A percentile compares a stretch with the other conserved stretches of the same genome.
These are phyloP conservation scores for Cicer cuneatum DNA, from an alignment of 306 rosid species.

Conservation along the genomic window DNA sequence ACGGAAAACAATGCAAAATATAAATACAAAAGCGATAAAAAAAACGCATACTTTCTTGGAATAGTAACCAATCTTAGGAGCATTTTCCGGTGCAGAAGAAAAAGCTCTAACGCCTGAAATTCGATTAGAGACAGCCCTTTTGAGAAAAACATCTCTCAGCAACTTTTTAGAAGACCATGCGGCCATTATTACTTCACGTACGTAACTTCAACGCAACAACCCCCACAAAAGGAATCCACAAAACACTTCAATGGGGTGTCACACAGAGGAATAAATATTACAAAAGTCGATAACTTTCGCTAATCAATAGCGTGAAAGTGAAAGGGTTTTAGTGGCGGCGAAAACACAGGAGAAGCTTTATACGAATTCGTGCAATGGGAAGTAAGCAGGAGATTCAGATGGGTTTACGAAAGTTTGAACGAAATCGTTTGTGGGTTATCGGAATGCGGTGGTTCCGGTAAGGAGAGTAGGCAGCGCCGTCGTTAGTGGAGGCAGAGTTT, in stretches of 20 bases:
- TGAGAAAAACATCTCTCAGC: conserved; percentile 51
- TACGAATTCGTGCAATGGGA: background rate
- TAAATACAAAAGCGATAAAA: background rate
- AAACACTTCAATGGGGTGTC: conserved; percentile 1
- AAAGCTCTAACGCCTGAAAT: conserved; percentile 54
- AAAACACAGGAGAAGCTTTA: background rate
- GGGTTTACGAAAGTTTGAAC: background rate
- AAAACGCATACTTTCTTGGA: conserved; percentile 73
- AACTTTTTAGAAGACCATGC: conserved; percentile 69
- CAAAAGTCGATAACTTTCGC: background rate
- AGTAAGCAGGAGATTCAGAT: background rate
- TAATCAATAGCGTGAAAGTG: background rate
- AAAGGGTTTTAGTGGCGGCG: background rate
- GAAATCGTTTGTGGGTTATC: background rate
- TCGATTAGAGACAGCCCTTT: conserved; percentile 49
- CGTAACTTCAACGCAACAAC: conserved; percentile 43
- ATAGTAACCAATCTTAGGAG: conserved; percentile 70
- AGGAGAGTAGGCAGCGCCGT: conserved; percentile 20
- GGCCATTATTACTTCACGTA: conserved; percentile 61
- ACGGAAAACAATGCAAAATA: conserved; percentile 3
- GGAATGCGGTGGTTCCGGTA: conserved; percentile 40
- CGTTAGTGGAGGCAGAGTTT: conserved; percentile 26
- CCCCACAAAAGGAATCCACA: conserved; percentile 12
- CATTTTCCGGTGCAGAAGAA: conserved; percentile 65
- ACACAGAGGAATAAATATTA: background rate